phyloP scores from a whole-genome alignment of 305 asterid species.

The Rubia occidens region DNA sequence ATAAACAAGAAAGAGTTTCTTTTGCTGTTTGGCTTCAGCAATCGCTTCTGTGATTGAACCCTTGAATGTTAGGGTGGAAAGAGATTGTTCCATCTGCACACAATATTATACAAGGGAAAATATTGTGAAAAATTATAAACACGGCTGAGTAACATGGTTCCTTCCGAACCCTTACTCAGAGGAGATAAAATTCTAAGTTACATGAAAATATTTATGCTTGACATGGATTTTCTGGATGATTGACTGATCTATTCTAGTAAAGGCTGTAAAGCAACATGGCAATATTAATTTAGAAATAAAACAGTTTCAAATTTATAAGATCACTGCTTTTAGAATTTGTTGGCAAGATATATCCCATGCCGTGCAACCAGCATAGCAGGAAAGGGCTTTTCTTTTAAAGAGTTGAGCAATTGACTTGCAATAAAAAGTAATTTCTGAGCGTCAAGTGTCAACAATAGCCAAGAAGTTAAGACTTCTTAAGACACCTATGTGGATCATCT shows the following conservation, averaged over 20 bases:
- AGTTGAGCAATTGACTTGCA: not conserved
- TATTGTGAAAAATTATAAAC: not conserved
- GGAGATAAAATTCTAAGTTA: not conserved
- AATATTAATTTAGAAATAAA: not conserved
- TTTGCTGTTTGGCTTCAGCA: slow-evolving; percentile 66
- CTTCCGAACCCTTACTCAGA: not conserved
- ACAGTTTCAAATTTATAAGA: not conserved
- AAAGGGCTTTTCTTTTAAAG: not conserved
- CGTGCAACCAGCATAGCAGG: not conserved
- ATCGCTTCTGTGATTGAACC: slow-evolving; percentile 78
- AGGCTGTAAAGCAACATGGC: no score
- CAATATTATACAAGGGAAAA: not conserved
- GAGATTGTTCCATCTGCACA: slow-evolving; percentile 64
- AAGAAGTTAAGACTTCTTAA: not conserved
- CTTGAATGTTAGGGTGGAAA: slow-evolving; percentile 61
- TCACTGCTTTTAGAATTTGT: not conserved
- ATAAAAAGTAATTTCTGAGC: not conserved
- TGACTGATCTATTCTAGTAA: not conserved
- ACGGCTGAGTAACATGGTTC: not conserved
- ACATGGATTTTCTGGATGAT: not conserved
- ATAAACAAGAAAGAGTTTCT: slow-evolving; percentile 84
- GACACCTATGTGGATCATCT: not conserved
- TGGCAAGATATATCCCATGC: not conserved
- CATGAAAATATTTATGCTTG: not conserved
- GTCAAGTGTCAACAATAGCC: not conserved